These are phyloP conservation scores for Colletotrichum sp. DNA, from an alignment of 2,329 filamentous ascomycete species.

Conservation along the genomic window DNA sequence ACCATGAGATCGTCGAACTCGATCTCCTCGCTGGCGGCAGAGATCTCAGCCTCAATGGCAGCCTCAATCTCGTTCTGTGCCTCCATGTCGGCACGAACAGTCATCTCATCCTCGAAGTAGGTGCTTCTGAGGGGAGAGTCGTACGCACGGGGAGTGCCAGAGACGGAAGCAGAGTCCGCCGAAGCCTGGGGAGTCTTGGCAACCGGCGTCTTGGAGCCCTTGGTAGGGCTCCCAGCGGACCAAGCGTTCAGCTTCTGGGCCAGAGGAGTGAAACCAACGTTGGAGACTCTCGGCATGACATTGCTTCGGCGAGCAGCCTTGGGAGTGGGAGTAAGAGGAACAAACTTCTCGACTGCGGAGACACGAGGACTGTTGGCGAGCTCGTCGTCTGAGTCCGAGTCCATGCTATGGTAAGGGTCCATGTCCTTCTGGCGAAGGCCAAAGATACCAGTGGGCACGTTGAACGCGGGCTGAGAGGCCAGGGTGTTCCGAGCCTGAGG, in stretches of 20 bases:
- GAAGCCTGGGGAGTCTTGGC: background rate
- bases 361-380: slow-evolving; percentile 35
- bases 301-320: slow-evolving; percentile 30
- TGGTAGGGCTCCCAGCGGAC: slow-evolving; percentile 63
- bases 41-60: slow-evolving; percentile 39
- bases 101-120: slow-evolving; percentile 70
- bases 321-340: slow-evolving; percentile 49
- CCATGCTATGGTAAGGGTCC: slow-evolving; percentile 43
- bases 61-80: slow-evolving; percentile 35
- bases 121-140: slow-evolving; percentile 48
- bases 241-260: slow-evolving; percentile 67
- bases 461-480: slow-evolving; percentile 32
- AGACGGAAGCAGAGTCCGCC: background rate
- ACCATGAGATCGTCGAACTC: slow-evolving; percentile 52
- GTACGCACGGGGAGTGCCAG: slow-evolving; percentile 28
- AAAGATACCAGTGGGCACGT: slow-evolving; percentile 36
- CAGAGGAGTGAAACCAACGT: slow-evolving; percentile 68
- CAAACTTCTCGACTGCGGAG: slow-evolving; percentile 20
- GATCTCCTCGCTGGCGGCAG: slow-evolving; percentile 27
- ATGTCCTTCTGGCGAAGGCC: slow-evolving; percentile 54
- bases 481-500: slow-evolving; percentile 22
- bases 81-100: slow-evolving; percentile 39
- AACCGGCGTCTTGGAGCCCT: slow-evolving; percentile 29
- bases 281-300: slow-evolving; percentile 30
- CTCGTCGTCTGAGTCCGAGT: slow-evolving; percentile 65